Conservation (phyloP, 2,329 filamentous ascomycete species). For the Nothophoma quercina region DNA sequence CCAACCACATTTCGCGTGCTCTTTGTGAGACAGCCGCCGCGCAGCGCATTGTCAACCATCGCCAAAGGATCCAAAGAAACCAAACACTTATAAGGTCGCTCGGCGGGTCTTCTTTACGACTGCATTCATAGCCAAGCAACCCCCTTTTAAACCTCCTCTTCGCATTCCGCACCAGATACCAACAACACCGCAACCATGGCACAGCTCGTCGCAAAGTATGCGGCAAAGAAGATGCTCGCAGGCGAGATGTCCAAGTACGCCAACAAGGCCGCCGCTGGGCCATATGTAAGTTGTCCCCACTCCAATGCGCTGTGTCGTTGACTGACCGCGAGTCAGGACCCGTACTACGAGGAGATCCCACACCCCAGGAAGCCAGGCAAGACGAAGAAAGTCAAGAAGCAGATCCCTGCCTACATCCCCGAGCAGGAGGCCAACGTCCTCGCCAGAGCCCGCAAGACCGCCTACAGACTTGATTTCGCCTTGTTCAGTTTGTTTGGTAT, state of each 20-base stretch:
- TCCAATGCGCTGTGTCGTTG: background rate
- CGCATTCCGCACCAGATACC: constrained; percentile 4
- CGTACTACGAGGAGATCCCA: constrained; percentile 84
- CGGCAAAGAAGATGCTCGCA: constrained; percentile 58
- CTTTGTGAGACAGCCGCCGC: constrained; percentile 38
- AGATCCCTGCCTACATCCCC: constrained; percentile 82
- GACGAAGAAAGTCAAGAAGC: constrained; percentile 84
- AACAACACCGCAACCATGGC: constrained; percentile 51
- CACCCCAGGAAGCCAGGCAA: constrained; percentile 77
- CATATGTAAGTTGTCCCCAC: constrained; percentile 48
- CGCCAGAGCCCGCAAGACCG: constrained; percentile 83
- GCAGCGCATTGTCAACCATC: constrained; percentile 19
- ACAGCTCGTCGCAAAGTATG: constrained; percentile 56
- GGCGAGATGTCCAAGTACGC: constrained; percentile 59
- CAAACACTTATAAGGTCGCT: constrained; percentile 31
- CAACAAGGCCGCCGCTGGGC: constrained; percentile 51
- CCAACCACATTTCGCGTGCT: constrained; percentile 41
- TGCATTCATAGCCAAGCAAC: constrained; percentile 11
- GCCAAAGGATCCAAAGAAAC: constrained; percentile 2
- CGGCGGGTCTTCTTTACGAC: constrained; percentile 5
- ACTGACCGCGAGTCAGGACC: constrained; percentile 67
- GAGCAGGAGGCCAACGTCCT: constrained; percentile 82
- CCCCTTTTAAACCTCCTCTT: constrained; percentile 3
- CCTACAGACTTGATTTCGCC: constrained; percentile 84
- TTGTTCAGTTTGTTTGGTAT: constrained; percentile 84